phyloP scores from a whole-genome alignment of 306 rosid species.

The Casuarina cunninghamiana region DNA sequence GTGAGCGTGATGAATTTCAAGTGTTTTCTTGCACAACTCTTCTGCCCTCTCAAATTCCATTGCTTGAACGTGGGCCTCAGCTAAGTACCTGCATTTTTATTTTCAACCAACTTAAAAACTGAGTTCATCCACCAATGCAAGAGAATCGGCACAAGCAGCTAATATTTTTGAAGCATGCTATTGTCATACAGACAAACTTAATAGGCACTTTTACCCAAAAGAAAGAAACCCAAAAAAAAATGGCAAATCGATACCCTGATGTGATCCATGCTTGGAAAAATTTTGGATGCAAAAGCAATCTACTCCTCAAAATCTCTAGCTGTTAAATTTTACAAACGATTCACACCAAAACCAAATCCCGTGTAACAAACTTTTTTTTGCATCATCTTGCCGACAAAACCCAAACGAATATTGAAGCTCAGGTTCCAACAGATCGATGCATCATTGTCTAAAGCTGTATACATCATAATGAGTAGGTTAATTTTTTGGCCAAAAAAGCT shows the following conservation, averaged over 20 bases:
- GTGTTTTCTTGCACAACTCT: constrained; percentile 79
- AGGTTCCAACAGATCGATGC: neutral
- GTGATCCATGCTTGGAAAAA: neutral
- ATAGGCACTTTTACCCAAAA: neutral
- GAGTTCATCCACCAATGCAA: neutral
- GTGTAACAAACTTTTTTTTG: neutral
- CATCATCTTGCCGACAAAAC: neutral
- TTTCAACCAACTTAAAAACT: constrained; percentile 7
- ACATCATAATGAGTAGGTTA: neutral
- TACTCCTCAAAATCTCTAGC: neutral
- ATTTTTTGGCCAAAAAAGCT: neutral
- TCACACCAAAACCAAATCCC: neutral
- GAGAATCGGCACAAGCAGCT: neutral
- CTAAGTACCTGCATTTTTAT: constrained; percentile 65
- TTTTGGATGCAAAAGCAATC: neutral
- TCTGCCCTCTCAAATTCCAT: constrained; percentile 98
- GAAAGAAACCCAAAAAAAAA: too few species aligned
- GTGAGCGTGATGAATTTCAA: constrained; percentile 86
- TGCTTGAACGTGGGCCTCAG: constrained; percentile 98
- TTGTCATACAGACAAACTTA: neutral
- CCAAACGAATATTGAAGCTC: neutral
- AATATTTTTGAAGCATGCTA: neutral
- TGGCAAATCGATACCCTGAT: neutral
- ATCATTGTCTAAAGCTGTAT: neutral
- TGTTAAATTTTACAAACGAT: too few species aligned